Base-by-base conservation (phyloP, 1,139 yeast species). In the Yueomyces sp. region DNA sequence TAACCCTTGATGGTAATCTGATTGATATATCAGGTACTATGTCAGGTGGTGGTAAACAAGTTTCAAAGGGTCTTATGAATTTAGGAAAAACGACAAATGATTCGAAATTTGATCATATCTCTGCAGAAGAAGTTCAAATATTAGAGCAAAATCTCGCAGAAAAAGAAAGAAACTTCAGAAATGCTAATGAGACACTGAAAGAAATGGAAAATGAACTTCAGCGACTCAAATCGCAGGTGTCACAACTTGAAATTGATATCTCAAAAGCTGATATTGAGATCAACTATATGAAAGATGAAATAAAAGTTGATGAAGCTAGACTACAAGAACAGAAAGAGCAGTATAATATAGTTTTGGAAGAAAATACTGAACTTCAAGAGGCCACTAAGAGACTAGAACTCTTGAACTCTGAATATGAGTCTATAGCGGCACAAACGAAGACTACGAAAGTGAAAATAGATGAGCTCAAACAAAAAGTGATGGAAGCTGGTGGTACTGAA, bases 11-110 rank as follows among this genome's bases (percentile, higher is more conserved):
- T 62, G 99, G 99, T 31, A 83, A 86, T 53, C 69, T 91, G 33
- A 91, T 93, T 45, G 97, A 89, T 56, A 78, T 82, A n/a, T 83
- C 95, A 2, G 99, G 99, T 63, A 84, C 97, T 1, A 81, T 93
- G 82, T 79, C 94, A 41, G 99, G 99, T 55, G 99, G 99, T 63
- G 97, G 97, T 43, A 75, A 73, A 40, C 68, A 72, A 39, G 76
- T 75, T 12, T 70, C 75, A 12, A 60, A 57, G 37, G 71, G 70
- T 12, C 59, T 67, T 32, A 65, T 68, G 69, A 62, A 56, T 40
- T 53, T 66, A 2, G 55, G 59, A 4, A 55, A 51, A 25, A 41
- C 41, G 27, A 36, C 47, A 1, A 44, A 39, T 3, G 51, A 54
- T 19, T 4, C n/a, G 8, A n/a, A 33, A 5, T 53, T 64, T 1